These are phyloP conservation scores for Neurospora sp. DNA, from an alignment of 2,329 filamentous ascomycete species.

Conservation along the genomic window DNA sequence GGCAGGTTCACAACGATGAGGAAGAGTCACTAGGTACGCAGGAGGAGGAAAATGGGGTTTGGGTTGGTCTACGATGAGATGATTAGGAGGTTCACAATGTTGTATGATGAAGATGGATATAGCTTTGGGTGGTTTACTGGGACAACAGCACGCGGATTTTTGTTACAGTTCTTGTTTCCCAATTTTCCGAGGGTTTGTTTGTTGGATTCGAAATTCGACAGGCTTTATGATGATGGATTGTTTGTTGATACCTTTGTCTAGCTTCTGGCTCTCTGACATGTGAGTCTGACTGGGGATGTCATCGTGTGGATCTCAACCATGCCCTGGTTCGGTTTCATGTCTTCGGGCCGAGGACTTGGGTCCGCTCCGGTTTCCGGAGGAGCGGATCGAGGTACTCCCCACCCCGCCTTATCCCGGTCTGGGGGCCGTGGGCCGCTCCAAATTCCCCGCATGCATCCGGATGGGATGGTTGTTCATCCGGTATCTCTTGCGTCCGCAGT, in stretches of 20 bases:
- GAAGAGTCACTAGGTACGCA: not conserved
- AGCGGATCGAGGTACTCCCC: not conserved
- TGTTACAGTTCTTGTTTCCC: not conserved
- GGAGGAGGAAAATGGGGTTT: not conserved
- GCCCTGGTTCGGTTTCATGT: not conserved
- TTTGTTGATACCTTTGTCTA: not conserved
- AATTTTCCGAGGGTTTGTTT: not conserved
- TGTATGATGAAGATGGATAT: not conserved
- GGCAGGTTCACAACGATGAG: not conserved
- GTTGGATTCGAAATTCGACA: not conserved
- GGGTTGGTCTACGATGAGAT: not conserved
- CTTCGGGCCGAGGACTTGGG: not conserved
- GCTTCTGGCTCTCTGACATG: not conserved
- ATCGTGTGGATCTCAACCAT: not conserved
- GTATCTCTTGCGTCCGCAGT: not conserved
- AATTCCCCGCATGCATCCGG: not conserved
- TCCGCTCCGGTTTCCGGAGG: not conserved
- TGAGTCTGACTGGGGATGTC: not conserved
- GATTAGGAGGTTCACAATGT: not conserved
- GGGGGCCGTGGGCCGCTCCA: not conserved
- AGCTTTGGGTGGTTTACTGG: not conserved
- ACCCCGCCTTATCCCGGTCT: not conserved
- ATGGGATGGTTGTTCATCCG: not conserved
- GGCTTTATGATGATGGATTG: not conserved
- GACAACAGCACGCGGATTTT: not conserved